Evolutionary conservation across 2,329 filamentous ascomycete genomes (phyloP), one percentile per base, ranked within the genome.

Genomic region (Magnaporthiopsis poae): DNA sequence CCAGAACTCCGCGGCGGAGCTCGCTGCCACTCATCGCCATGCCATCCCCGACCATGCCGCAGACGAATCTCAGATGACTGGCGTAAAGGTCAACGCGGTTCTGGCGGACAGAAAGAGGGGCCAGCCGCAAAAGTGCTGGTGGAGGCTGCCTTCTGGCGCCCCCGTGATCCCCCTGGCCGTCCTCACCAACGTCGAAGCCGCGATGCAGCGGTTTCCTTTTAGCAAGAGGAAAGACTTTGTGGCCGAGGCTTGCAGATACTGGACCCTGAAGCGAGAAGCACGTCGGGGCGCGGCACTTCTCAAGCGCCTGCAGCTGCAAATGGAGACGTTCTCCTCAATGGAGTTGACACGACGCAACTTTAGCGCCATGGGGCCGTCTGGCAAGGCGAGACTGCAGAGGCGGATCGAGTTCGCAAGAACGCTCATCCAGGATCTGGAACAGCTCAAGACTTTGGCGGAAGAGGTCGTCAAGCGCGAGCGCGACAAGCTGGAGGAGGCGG

Each of bases 271-370:
- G 79, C 87, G 95, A 66, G 95, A 99, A 76, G 91, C 94, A 69
- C 88, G 95, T 46, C 86, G 95, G 67, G 95, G 95, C 62, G 95
- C 95, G 36, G 92, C 95, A 4, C 82, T 99, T 66, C 84, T 99
- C 68, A 98, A 98, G 78, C 88, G 95, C 52, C 82, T 99, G 27
- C 95, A 99, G 75, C 80, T 98, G 67, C 93, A 97, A 76, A 90
- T 97, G 84, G 94, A 98, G 76, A 91, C 92, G 0, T 99, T 98
- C 76, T 94, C 94, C 8, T 96, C 92, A 0, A 96, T 97, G 90
- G 95, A 99, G 77, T 88, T 99, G 70, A 97, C 95, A 2, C 86
- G 95, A 65, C 89, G 95, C 68, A 94, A 98, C 77, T 99, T 97
- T 77, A 90, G 90, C n/a, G 89, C 90, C 56, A 96, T 98, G 91